Evolutionary conservation across 805 yeast genomes (phyloP), one percentile per base, ranked within the genome.

Genomic region (Metschnikowia lachancei): DNA sequence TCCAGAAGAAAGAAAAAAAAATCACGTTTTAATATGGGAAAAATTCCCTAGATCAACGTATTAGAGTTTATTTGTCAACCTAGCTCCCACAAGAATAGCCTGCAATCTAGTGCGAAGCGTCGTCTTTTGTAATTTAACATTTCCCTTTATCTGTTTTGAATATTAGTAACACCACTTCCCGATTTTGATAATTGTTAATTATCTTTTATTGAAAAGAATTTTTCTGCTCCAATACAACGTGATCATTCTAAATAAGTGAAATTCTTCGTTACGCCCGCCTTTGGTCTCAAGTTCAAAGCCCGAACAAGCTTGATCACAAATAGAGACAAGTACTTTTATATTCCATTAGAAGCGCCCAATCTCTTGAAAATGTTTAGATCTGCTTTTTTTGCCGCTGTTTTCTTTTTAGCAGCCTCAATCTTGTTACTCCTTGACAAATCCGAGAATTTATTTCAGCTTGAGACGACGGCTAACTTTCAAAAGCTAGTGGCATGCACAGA

Each of bases 401-500:
- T 40, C 10, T 22, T 20, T 10, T n/a, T 22, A 12, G 8, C 16
- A 9, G 10, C 43, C 24, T 20, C 37, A 16, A n/a, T 20, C 8
- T 22, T 19, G 20, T 17, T 28, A 11, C 12, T 34, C 16, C 17
- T n/a, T 22, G 36, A 22, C 2, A 35, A 28, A 11, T 14, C 40
- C 11, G 3, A 12, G 4, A 34, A 36, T 14, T 17, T 13, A 8
- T 33, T 39, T 43, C 45, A 42, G 45, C 44, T 49, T 33, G 45
- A 34, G 12, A 36, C 41, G 3, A 26, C 46, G 14, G 42, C 38
- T 8, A 20, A 33, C 16, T 51, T 51, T 32, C 41, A 33, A 22
- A 43, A 39, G 8, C 35, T 51, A n/a, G 33, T 51, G 31, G 39
- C 30, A 4, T 51, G 54, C 26, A 30, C 54, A 1, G 52, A 49